These are phyloP conservation scores for Helotiales sp. DNA, from an alignment of 2,329 filamentous ascomycete species.

Conservation along the genomic window DNA sequence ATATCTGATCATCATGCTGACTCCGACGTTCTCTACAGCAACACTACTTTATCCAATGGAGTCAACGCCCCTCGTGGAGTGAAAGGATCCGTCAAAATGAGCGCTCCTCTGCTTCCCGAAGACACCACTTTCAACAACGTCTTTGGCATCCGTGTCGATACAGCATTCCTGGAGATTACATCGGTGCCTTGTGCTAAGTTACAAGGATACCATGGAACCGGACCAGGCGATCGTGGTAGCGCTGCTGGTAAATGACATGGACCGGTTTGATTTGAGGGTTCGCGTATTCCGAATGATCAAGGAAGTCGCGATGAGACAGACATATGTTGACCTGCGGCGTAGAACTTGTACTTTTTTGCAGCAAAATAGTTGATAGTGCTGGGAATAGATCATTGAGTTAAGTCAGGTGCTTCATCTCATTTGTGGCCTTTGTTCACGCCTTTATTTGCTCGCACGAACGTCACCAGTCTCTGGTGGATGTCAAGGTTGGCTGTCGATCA, in stretches of 20 bases:
- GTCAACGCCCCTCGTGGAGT: slow-evolving; percentile 43
- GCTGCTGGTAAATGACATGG: neutral
- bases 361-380: no score
- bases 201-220: slow-evolving; percentile 31
- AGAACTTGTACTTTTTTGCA: neutral
- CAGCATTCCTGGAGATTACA: slow-evolving; percentile 49
- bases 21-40: slow-evolving; percentile 26
- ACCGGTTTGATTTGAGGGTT: neutral
- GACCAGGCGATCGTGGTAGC: slow-evolving; percentile 8
- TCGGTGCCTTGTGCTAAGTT: slow-evolving; percentile 38
- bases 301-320: neutral
- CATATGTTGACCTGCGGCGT: neutral
- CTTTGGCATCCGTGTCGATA: slow-evolving; percentile 45
- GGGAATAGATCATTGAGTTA: no score
- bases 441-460: no score
- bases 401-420: neutral
- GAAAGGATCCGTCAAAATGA: slow-evolving; percentile 42
- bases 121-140: slow-evolving; percentile 30
- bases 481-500: no score
- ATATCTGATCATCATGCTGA: neutral
- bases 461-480: no score
- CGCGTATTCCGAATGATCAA: neutral
- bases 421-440: neutral
- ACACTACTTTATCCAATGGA: slow-evolving; percentile 49
- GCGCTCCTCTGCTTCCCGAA: slow-evolving; percentile 40